Evolutionary conservation across 306 rosid species (phyloP), one percentile per base, ranked within the genome.

Genomic region (Gynostemma pentaphyllum): DNA sequence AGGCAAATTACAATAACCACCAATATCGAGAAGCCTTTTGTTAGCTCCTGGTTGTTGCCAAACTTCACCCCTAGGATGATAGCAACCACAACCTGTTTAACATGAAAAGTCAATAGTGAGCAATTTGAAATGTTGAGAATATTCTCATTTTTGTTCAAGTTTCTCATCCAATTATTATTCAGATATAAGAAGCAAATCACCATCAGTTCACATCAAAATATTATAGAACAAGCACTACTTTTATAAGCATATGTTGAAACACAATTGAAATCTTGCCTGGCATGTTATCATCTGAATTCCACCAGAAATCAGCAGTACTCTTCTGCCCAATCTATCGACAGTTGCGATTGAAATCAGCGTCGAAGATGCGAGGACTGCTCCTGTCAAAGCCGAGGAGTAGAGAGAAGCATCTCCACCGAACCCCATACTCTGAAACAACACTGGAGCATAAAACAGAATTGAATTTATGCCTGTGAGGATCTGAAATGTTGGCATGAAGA

Each of bases 381-480:
- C 97, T 1, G 97, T 91, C 62, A 83, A 67, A 52, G 97, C 95
- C 30, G 97, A 85, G n/a, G 95, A 71, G 70, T 85, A 87, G 30
- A 91, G 89, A 29, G 97, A 50, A 4, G 95, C 97, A 62, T 83
- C 74, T 62, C 91, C 75, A 1, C 76, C 86, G 32, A 91, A 91
- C 22, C 96, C 97, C 95, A 91, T 83, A 70, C 76, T 87, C 61
- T 85, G 92, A 69, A 91, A 91, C 68, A 91, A 59, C 47, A 91
- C 83, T 0, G 97, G 96, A 53, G 97, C 97, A 62, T 89, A 89
- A 56, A 86, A 89, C 9, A 89, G 88, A 45, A 89, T 89, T 3
- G 97, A 87, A 55, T 91, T 91, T 70, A 91, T 80, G 69, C 96
- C 95, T 3, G 96, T 91, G 53, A 91, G 80, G 73, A 91, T 91